These are phyloP conservation scores for Penicillium sp. DNA, from an alignment of 2,329 filamentous ascomycete genomes.

Conservation along the genomic window DNA sequence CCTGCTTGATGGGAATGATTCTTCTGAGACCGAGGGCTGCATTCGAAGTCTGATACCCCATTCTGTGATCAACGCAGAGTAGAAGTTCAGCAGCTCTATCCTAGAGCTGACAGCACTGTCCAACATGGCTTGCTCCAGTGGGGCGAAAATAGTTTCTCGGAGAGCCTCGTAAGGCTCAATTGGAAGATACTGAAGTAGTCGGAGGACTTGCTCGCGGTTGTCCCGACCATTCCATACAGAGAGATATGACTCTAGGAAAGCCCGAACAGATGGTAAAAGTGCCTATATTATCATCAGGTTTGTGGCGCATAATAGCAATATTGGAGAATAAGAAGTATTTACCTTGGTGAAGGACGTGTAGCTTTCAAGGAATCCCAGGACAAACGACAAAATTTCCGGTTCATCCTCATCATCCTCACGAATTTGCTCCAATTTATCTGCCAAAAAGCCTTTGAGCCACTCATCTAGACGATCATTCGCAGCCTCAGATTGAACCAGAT, in stretches of 20 bases:
- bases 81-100: conserved; percentile 68
- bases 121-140: conserved; percentile 50
- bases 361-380: conserved; percentile 41
- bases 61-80: conserved; percentile 68
- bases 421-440: conserved; percentile 44
- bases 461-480: conserved; percentile 49
- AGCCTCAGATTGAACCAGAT: conserved; percentile 66
- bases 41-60: conserved; percentile 50
- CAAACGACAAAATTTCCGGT: conserved; percentile 43
- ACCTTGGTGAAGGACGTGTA: conserved; percentile 50
- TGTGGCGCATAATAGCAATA: not conserved
- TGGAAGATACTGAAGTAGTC: conserved; percentile 43
- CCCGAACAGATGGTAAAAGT: conserved; percentile 40
- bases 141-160: conserved; percentile 45
- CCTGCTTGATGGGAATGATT: conserved; percentile 47
- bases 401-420: conserved; percentile 56
- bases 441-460: conserved; percentile 49
- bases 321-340: conserved; percentile 9
- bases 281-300: conserved; percentile 33
- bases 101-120: conserved; percentile 57
- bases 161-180: conserved; percentile 42
- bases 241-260: conserved; percentile 59
- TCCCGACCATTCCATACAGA: conserved; percentile 67
- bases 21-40: conserved; percentile 34
- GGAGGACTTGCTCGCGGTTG: conserved; percentile 53